A percentile compares a stretch with the other conserved stretches of the same genome.
phyloP scores from a whole-genome alignment of 2,329 filamentous ascomycete species.

The Aspergillus thermomutatus region DNA sequence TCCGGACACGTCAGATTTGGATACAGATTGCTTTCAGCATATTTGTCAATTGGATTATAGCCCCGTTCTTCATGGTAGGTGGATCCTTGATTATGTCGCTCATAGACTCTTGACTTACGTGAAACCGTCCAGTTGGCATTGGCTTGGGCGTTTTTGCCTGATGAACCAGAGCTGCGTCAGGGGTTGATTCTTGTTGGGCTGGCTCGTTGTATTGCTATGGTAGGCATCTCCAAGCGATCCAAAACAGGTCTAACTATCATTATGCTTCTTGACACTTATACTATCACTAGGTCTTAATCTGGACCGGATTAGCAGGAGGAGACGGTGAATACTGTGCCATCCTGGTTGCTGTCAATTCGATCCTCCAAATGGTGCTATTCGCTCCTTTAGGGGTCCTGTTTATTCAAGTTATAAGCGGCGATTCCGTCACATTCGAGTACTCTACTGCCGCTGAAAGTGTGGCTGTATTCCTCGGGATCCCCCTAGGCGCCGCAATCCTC shows the following conservation, averaged over 20 bases:
- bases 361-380: constrained; percentile 72
- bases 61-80: constrained; percentile 75
- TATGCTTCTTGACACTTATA: not conserved
- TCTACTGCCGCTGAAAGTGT: constrained; percentile 71
- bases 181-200: constrained; percentile 78
- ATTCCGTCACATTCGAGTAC: constrained; percentile 53
- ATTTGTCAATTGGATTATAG: constrained; percentile 78
- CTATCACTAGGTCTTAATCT: constrained; percentile 58
- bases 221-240: constrained; percentile 28
- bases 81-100: rapidly evolving
- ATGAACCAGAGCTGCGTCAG: constrained; percentile 48
- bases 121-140: constrained; percentile 40
- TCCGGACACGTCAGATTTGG: constrained; percentile 65
- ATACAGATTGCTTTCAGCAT: constrained; percentile 75
- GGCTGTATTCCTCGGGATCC: constrained; percentile 79
- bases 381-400: constrained; percentile 67
- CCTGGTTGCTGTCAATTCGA: constrained; percentile 71
- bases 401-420: constrained; percentile 63
- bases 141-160: constrained; percentile 51
- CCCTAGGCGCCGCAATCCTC: constrained; percentile 70
- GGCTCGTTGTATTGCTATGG: constrained; percentile 85
- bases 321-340: constrained; percentile 80
- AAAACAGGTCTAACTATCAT: not conserved
- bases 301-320: constrained; percentile 73
- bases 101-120: not conserved